A percentile compares a stretch with the other conserved stretches of the same genome.
These are phyloP conservation scores for Penicillium silybi DNA, from an alignment of 495 filamentous ascomycete genomes.

Conservation along the genomic window DNA sequence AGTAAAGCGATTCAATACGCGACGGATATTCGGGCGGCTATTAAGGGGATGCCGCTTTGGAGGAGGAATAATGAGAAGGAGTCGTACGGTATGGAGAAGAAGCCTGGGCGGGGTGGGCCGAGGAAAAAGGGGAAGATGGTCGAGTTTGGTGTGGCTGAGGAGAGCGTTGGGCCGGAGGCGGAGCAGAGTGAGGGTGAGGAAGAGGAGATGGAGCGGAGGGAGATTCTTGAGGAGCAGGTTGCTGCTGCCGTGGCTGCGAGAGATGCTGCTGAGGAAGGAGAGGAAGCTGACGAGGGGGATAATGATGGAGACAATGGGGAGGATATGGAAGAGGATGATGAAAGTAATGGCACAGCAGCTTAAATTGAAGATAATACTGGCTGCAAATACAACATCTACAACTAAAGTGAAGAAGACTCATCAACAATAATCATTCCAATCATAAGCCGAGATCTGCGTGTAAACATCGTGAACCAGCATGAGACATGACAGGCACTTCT, in stretches of 20 bases:
- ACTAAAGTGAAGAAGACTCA: not conserved
- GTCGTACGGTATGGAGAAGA: slow-evolving; percentile 22
- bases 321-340: slow-evolving; percentile 10
- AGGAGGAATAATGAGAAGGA: slow-evolving; percentile 28
- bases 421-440: slow-evolving; percentile 6
- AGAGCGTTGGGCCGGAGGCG: not conserved
- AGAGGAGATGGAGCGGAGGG: slow-evolving; percentile 30
- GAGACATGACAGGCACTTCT: slow-evolving; percentile 9
- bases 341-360: slow-evolving; percentile 3
- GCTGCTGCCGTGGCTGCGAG: slow-evolving; percentile 26
- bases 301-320: slow-evolving; percentile 15
- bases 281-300: slow-evolving; percentile 13
- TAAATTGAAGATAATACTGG: not conserved
- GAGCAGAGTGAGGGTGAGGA: slow-evolving; percentile 36
- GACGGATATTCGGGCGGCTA: slow-evolving; percentile 36
- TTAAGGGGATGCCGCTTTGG: slow-evolving; percentile 38
- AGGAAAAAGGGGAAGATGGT: slow-evolving; percentile 18
- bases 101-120: slow-evolving; percentile 10
- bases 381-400: not conserved
- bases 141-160: slow-evolving; percentile 12
- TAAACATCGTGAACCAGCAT: slow-evolving; percentile 15
- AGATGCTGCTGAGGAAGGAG: slow-evolving; percentile 16
- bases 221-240: slow-evolving; percentile 29
- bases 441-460: slow-evolving; percentile 1
- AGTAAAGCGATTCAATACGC: slow-evolving; percentile 31